Conservation (phyloP, 2,329 filamentous ascomycete species). For the Celoporthe dispersa region DNA sequence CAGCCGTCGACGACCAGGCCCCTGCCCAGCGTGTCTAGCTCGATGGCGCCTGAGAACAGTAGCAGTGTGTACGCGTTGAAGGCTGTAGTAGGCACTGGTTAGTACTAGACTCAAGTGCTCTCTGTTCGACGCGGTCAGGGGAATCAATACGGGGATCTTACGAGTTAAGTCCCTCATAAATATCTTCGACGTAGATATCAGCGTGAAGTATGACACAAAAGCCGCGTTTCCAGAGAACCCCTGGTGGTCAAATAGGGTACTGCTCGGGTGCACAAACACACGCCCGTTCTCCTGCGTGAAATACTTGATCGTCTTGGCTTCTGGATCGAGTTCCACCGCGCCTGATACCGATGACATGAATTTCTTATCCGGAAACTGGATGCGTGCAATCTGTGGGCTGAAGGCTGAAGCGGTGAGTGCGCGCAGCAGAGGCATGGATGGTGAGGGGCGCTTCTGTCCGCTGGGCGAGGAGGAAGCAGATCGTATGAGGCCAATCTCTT, state of each 20-base stretch:
- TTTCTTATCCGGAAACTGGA: slow-evolving; percentile 94
- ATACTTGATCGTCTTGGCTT: slow-evolving; percentile 90
- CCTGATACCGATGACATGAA: slow-evolving; percentile 86
- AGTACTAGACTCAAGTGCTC: not conserved
- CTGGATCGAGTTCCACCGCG: slow-evolving; percentile 89
- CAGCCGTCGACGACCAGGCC: slow-evolving; percentile 92
- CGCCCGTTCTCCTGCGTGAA: slow-evolving; percentile 84
- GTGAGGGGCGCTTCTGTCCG: slow-evolving; percentile 25
- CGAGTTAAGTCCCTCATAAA: slow-evolving; percentile 91
- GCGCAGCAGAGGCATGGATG: slow-evolving; percentile 60
- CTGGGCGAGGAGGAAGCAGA: slow-evolving; percentile 31
- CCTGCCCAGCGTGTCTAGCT: slow-evolving; percentile 83
- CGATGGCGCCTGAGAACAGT: slow-evolving; percentile 83
- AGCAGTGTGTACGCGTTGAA: slow-evolving; percentile 90
- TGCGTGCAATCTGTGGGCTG: slow-evolving; percentile 85
- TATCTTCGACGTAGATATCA: slow-evolving; percentile 90
- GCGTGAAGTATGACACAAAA: slow-evolving; percentile 88
- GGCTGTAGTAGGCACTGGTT: slow-evolving; percentile 50
- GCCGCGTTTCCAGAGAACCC: slow-evolving; percentile 74
- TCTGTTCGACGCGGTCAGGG: not conserved
- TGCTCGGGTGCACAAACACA: slow-evolving; percentile 91
- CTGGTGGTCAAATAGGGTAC: slow-evolving; percentile 83
- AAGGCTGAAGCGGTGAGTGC: slow-evolving; percentile 76
- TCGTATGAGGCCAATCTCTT: slow-evolving; percentile 80
- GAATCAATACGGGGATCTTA: slow-evolving; percentile 49